phyloP scores from a whole-genome alignment of 208 protist species.

The Leishmania arabica region DNA sequence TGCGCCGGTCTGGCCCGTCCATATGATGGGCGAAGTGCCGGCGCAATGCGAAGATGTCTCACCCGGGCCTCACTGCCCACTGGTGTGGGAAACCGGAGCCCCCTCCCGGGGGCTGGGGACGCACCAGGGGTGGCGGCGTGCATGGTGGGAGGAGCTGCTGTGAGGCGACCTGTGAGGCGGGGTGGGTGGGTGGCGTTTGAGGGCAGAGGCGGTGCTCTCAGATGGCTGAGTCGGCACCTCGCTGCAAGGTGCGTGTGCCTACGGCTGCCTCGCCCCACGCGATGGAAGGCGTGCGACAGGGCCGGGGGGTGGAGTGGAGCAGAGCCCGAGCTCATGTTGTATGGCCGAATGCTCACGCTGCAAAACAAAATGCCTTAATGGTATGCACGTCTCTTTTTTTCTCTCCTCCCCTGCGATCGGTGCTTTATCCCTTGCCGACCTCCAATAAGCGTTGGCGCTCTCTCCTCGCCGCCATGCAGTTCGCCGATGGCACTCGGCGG shows the following conservation, averaged over 20 bases:
- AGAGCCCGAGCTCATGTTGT: neutral
- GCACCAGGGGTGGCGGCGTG: neutral
- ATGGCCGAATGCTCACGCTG: neutral
- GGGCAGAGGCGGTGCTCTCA: neutral
- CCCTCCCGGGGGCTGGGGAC: neutral
- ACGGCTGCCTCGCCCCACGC: too few species aligned
- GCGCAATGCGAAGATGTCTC: neutral
- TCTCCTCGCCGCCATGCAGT: too few species aligned
- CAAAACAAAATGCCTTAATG: too few species aligned
- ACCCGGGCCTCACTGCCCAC: neutral
- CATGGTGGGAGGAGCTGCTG: neutral
- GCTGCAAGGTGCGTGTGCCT: neutral
- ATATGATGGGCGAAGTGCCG: neutral
- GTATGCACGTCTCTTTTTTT: too few species aligned
- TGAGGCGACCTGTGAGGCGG: neutral
- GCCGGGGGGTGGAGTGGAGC: neutral
- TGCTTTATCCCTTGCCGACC: too few species aligned
- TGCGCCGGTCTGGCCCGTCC: neutral
- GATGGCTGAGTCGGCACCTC: neutral
- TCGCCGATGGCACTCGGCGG: too few species aligned
- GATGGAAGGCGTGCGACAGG: neutral
- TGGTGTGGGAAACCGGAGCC: neutral
- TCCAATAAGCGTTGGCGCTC: too few species aligned
- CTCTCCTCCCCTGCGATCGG: too few species aligned
- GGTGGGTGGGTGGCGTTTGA: neutral